A percentile compares a stretch with the other conserved stretches of the same genome.
These are phyloP conservation scores for Styphnolobium japonicum DNA, from an alignment of 306 rosid species.

Conservation along the genomic window DNA sequence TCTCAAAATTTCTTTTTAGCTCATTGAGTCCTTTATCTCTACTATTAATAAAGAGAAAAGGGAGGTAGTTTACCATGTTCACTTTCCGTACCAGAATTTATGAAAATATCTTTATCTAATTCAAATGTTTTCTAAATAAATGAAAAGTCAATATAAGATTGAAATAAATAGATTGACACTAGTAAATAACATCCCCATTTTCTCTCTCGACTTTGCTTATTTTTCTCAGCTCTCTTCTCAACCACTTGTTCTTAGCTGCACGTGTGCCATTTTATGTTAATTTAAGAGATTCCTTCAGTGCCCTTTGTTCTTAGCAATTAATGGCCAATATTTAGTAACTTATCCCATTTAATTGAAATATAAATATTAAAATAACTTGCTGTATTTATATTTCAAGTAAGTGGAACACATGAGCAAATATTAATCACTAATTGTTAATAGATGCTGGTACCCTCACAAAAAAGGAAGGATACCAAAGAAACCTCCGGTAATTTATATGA, in stretches of 20 bases:
- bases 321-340: too few relatives aligned
- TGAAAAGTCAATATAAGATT: neutral
- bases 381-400: too few relatives aligned
- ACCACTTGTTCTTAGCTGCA: neutral
- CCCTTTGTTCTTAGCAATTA: too few relatives aligned
- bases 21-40: neutral
- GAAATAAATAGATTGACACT: neutral
- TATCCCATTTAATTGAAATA: too few relatives aligned
- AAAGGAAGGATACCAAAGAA: too few relatives aligned
- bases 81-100: neutral
- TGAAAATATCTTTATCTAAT: neutral
- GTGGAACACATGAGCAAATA: too few relatives aligned
- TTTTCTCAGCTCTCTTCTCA: neutral
- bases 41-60: neutral
- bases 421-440: too few relatives aligned
- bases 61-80: neutral
- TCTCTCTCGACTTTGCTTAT: neutral
- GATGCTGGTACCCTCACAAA: too few relatives aligned
- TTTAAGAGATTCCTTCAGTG: too few relatives aligned
- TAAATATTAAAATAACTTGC: too few relatives aligned
- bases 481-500: neutral
- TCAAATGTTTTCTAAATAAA: constrained; percentile 6
- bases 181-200: neutral
- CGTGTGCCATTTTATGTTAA: neutral
- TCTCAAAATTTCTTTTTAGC: neutral